Percentiles rank a stretch among this genome's conserved stretches.
These are phyloP conservation scores for Nakaseomyces bracarensis DNA, from an alignment of 1,139 yeast genomes.

Conservation along the genomic window DNA sequence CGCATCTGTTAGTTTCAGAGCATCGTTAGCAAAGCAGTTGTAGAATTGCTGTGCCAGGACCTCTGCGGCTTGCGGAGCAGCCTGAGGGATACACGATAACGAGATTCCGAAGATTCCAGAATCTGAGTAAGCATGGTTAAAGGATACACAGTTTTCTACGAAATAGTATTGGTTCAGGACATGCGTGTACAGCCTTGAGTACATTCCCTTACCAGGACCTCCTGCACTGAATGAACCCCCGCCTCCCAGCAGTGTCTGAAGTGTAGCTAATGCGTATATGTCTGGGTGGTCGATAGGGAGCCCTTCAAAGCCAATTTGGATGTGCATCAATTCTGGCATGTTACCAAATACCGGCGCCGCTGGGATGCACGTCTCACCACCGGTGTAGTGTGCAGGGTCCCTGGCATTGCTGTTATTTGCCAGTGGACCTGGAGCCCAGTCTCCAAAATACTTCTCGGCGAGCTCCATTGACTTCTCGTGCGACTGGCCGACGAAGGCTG, in stretches of 20 bases:
- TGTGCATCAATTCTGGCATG: slow-evolving; percentile 74
- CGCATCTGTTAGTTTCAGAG: slow-evolving; percentile 48
- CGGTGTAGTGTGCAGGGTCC: slow-evolving; percentile 55
- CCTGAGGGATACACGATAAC: slow-evolving; percentile 75
- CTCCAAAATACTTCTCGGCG: slow-evolving; percentile 57
- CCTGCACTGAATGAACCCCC: slow-evolving; percentile 98
- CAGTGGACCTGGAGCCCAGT: slow-evolving; percentile 42
- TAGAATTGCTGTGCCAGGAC: slow-evolving; percentile 71
- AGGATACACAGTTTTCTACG: slow-evolving; percentile 80
- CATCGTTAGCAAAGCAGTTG: slow-evolving; percentile 47
- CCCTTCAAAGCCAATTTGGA: slow-evolving; percentile 86
- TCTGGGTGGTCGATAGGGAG: slow-evolving; percentile 78
- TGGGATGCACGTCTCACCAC: slow-evolving; percentile 70
- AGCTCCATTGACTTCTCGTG: slow-evolving; percentile 61
- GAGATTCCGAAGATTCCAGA: slow-evolving; percentile 89
- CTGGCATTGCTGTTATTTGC: slow-evolving; percentile 21
- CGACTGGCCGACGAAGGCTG: slow-evolving; percentile 82
- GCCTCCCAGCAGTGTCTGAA: slow-evolving; percentile 91
- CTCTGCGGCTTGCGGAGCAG: slow-evolving; percentile 76
- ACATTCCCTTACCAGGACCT: slow-evolving; percentile 99
- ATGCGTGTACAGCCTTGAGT: slow-evolving; percentile 82
- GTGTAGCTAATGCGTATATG: slow-evolving; percentile 80
- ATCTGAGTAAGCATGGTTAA: slow-evolving; percentile 85
- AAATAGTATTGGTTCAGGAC: slow-evolving; percentile 88
- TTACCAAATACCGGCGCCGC: slow-evolving; percentile 63